Conservation (phyloP, 2,329 filamentous ascomycete genomes). For the Pseudogymnoascus sp. region DNA sequence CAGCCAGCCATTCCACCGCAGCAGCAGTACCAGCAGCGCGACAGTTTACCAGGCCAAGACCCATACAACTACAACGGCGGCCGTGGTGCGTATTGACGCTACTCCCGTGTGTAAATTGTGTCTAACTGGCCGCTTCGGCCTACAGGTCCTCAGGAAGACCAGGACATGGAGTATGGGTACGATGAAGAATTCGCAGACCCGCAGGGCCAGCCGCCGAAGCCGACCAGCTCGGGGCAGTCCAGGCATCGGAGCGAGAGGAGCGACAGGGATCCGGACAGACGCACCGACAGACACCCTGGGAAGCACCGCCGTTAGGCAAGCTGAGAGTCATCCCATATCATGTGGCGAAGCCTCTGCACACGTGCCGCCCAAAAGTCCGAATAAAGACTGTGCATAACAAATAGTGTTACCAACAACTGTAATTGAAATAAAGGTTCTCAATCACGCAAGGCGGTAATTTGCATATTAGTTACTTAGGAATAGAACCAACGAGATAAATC, state of each 20-base stretch:
- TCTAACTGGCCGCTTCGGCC: slow-evolving; percentile 3
- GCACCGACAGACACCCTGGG: neutral
- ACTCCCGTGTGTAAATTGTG: neutral
- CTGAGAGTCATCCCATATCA: too few relatives aligned
- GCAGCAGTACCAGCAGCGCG: neutral
- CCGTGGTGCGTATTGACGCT: neutral
- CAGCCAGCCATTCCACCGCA: neutral
- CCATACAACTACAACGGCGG: neutral
- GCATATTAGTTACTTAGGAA: too few relatives aligned
- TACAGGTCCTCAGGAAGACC: slow-evolving; percentile 3
- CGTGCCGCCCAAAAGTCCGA: too few relatives aligned
- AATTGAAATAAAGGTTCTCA: too few relatives aligned
- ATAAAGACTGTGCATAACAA: too few relatives aligned
- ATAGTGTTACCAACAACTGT: too few relatives aligned
- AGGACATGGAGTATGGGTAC: neutral
- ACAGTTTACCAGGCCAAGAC: neutral
- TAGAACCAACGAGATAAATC: too few relatives aligned
- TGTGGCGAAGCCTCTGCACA: too few relatives aligned
- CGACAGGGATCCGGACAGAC: neutral
- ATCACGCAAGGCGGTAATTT: too few relatives aligned
- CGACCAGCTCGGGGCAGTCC: neutral
- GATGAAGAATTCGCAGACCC: neutral
- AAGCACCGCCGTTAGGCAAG: neutral
- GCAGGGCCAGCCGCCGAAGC: neutral
- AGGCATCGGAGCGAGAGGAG: neutral